A percentile compares a stretch with the other conserved stretches of the same genome.
phyloP scores from a whole-genome alignment of 495 filamentous ascomycete species.

The Hypoxylon intermedium region DNA sequence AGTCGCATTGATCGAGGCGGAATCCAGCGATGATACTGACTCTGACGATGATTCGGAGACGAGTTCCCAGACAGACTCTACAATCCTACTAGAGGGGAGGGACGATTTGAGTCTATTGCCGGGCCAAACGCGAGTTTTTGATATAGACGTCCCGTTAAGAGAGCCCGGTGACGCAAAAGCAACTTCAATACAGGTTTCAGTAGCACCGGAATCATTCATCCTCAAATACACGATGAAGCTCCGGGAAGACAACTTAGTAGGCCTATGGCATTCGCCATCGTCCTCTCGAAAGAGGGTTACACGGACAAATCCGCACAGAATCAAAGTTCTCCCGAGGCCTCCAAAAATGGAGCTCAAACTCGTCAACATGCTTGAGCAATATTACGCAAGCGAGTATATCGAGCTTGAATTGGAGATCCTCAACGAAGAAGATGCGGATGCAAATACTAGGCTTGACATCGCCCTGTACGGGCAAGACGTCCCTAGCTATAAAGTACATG shows the following conservation, averaged over 20 bases:
- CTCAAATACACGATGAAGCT: constrained; percentile 68
- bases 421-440: constrained; percentile 85
- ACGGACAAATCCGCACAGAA: constrained; percentile 55
- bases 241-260: constrained; percentile 51
- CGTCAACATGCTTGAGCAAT: constrained; percentile 66
- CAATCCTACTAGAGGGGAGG: constrained; percentile 25
- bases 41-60: constrained; percentile 32
- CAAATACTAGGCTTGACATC: constrained; percentile 71
- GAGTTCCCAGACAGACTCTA: constrained; percentile 5
- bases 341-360: constrained; percentile 84
- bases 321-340: constrained; percentile 83
- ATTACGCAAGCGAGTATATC: constrained; percentile 84
- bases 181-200: constrained; percentile 65
- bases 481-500: constrained; percentile 55
- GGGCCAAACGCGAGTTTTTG: constrained; percentile 71
- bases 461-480: constrained; percentile 68
- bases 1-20: constrained; percentile 38
- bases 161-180: constrained; percentile 80
- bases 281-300: constrained; percentile 56
- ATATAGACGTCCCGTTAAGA: constrained; percentile 73
- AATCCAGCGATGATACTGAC: constrained; percentile 19
- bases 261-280: constrained; percentile 64
- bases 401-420: constrained; percentile 69
- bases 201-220: constrained; percentile 71
- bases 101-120: constrained; percentile 74